These are phyloP conservation scores for Blastomyces parvus DNA, from an alignment of 2,329 filamentous ascomycete genomes.

Conservation along the genomic window DNA sequence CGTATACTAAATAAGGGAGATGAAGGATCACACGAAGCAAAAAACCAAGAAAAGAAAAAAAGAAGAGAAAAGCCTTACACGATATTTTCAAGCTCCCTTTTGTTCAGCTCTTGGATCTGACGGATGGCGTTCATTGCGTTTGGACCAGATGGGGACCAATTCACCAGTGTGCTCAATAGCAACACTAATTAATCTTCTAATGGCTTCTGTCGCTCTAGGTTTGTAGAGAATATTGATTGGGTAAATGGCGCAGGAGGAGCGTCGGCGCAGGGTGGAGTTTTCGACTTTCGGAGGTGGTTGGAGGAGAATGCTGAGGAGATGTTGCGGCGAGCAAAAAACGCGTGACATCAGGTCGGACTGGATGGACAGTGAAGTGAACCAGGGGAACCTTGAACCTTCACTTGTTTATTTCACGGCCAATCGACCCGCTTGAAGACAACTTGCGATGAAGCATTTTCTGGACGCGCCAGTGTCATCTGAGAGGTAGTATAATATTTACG, in stretches of 20 bases:
- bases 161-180: neutral
- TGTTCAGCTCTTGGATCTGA: slow-evolving; percentile 85
- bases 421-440: neutral
- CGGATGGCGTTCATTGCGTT: slow-evolving; percentile 82
- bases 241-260: neutral
- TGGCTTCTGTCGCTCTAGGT: neutral
- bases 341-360: slow-evolving; percentile 12
- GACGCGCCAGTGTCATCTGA: neutral
- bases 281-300: neutral
- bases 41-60: too few species aligned
- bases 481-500: neutral
- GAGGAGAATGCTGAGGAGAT: neutral
- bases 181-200: neutral
- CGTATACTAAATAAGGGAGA: neutral
- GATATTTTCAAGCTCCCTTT: slow-evolving; percentile 83
- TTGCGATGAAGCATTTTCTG: neutral
- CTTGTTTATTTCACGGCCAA: neutral
- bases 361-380: neutral
- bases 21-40: neutral
- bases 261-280: neutral
- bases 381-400: slow-evolving; percentile 5
- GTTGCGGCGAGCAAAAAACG: slow-evolving; percentile 9
- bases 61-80: slow-evolving; percentile 39
- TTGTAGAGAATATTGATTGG: neutral
- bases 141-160: neutral